These are phyloP conservation scores for Scutellaria barbata DNA, from an alignment of 257 asterid genomes.

Conservation along the genomic window DNA sequence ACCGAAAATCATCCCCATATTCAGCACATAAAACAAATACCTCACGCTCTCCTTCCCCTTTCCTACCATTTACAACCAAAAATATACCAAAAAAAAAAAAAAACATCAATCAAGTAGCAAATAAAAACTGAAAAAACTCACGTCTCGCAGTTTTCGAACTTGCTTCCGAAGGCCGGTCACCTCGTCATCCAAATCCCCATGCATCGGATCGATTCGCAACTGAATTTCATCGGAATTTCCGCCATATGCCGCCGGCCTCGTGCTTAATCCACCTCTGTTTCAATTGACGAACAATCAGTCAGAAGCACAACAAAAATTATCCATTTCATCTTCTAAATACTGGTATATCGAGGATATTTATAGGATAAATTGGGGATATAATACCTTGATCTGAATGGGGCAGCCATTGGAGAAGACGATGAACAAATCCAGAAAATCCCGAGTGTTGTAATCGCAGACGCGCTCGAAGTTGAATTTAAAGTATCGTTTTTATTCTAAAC, in stretches of 20 bases:
- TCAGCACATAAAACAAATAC: conserved; percentile 16
- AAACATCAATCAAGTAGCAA: not conserved
- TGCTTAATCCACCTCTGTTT: conserved; percentile 76
- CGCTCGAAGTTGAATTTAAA: not conserved
- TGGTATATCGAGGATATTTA: not conserved
- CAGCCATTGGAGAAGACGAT: conserved; percentile 49
- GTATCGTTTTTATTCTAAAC: not conserved
- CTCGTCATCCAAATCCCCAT: conserved; percentile 77
- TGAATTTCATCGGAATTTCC: conserved; percentile 82
- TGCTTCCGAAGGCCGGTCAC: conserved; percentile 86
- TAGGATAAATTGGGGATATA: not conserved
- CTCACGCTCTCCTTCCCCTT: not conserved
- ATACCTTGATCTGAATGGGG: conserved; percentile 76
- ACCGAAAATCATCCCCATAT: not conserved
- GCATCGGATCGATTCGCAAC: conserved; percentile 84
- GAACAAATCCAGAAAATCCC: conserved; percentile 26
- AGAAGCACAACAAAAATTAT: not conserved
- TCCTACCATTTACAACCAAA: not conserved
- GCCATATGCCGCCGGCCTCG: conserved; percentile 76
- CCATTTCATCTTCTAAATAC: not conserved
- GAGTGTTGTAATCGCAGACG: not conserved
- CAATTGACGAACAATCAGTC: conserved; percentile 31
- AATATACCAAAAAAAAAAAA: not conserved
- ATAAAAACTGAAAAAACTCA: conserved; percentile 33
- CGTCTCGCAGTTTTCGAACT: conserved; percentile 82